phyloP scores from a whole-genome alignment of 1,284 basidiomycete genomes.

The Ganoderma leucocontextum region DNA sequence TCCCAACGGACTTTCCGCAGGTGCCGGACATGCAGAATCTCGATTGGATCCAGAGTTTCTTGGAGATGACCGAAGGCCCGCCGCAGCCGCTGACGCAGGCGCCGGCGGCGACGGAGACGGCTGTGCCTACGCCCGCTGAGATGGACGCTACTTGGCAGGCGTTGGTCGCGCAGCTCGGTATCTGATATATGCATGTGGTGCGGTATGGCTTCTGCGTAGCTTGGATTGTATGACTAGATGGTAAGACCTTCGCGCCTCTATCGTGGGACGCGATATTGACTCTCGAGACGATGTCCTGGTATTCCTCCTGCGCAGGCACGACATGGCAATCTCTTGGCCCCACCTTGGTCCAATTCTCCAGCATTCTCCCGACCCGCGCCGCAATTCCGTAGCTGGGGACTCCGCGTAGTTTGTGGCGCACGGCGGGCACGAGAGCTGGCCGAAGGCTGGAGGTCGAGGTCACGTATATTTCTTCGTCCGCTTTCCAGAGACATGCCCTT shows the following conservation, averaged over 20 bases:
- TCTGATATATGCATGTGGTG: conserved; percentile 4
- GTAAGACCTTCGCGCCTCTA: not conserved
- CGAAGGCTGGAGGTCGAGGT: conserved; percentile 5
- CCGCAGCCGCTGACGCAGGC: conserved; percentile 21
- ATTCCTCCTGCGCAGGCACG: not conserved
- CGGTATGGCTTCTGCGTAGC: not conserved
- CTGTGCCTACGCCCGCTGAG: conserved; percentile 33
- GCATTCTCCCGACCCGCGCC: not conserved
- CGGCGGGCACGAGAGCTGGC: conserved; percentile 4
- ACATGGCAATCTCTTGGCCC: not conserved
- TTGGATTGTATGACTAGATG: conserved; percentile 7
- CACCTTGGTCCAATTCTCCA: conserved; percentile 11
- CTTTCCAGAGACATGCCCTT: not conserved
- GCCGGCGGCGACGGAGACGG: conserved; percentile 26
- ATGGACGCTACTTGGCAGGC: conserved; percentile 70
- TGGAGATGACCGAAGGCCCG: conserved; percentile 17
- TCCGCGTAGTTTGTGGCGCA: not conserved
- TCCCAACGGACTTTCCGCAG: conserved; percentile 15
- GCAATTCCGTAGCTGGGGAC: not conserved
- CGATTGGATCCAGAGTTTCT: conserved; percentile 20
- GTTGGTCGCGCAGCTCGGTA: conserved; percentile 70
- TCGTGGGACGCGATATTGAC: not conserved
- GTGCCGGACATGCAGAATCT: conserved; percentile 24
- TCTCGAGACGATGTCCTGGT: not conserved
- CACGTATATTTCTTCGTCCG: not conserved